These are phyloP conservation scores for Quercus dentata DNA, from an alignment of 306 rosid species.

Conservation along the genomic window DNA sequence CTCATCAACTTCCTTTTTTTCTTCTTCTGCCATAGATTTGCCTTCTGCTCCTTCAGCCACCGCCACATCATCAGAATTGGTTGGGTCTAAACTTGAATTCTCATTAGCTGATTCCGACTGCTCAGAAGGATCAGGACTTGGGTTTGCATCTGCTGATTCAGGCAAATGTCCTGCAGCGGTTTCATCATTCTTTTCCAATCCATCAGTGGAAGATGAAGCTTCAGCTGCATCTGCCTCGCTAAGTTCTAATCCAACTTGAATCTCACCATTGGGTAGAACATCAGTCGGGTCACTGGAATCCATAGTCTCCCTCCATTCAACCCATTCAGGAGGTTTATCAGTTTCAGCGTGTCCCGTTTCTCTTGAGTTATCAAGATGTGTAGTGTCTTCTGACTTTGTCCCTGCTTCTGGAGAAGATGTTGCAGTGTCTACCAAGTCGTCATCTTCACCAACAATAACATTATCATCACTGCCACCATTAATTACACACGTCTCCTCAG, in stretches of 20 bases:
- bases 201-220: slow-evolving; percentile 41
- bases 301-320: slow-evolving; percentile 97
- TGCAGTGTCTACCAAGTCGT: slow-evolving; percentile 80
- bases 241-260: slow-evolving; percentile 35
- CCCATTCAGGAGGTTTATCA: slow-evolving; percentile 96
- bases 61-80: slow-evolving; percentile 23
- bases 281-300: slow-evolving; percentile 63
- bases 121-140: slow-evolving; percentile 25
- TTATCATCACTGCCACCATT: slow-evolving; percentile 44
- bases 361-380: background rate
- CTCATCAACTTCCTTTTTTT: slow-evolving; percentile 24
- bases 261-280: slow-evolving; percentile 65
- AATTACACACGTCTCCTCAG: slow-evolving; percentile 40
- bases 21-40: slow-evolving; percentile 26
- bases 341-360: slow-evolving; percentile 43
- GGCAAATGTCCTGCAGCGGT: slow-evolving; percentile 29
- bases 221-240: slow-evolving; percentile 35
- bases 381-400: slow-evolving; percentile 33
- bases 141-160: slow-evolving; percentile 25
- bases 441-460: slow-evolving; percentile 66
- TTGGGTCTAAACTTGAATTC: slow-evolving; percentile 21
- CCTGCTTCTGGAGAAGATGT: slow-evolving; percentile 64
- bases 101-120: slow-evolving; percentile 33
- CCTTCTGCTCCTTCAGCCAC: slow-evolving; percentile 18
- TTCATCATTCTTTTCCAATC: slow-evolving; percentile 32